These are phyloP conservation scores for Ogataea angusta DNA, from an alignment of 805 yeast genomes.

Conservation along the genomic window DNA sequence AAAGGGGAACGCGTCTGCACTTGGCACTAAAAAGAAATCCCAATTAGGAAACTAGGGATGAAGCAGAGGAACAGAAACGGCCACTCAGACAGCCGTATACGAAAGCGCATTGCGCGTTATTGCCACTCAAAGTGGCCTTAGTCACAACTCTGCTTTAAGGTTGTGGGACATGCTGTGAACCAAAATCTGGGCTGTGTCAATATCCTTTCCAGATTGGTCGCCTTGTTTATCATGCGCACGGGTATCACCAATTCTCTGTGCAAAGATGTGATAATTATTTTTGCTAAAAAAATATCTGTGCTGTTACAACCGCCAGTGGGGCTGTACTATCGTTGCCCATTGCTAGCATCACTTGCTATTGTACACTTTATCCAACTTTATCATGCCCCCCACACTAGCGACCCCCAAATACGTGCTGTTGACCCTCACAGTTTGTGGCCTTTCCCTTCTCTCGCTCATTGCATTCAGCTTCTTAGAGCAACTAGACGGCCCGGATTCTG, in stretches of 20 bases:
- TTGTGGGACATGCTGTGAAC: background rate
- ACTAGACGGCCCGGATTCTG: constrained; percentile 44
- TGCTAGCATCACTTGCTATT: constrained; percentile 11
- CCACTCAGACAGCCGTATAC: background rate
- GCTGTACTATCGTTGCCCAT: constrained; percentile 11
- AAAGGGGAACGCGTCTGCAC: constrained; percentile 7
- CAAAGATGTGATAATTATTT: constrained; percentile 7
- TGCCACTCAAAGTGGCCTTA: background rate
- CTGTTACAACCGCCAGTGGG: constrained; percentile 14
- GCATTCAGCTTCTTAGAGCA: constrained; percentile 27
- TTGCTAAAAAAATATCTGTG: constrained; percentile 9
- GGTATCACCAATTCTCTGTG: background rate
- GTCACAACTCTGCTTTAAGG: background rate
- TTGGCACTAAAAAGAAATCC: constrained; percentile 1
- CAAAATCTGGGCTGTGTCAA: background rate
- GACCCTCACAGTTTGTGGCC: constrained; percentile 22
- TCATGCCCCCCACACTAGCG: constrained; percentile 9
- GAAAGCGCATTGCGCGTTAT: background rate
- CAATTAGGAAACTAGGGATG: constrained; percentile 6
- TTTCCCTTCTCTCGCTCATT: constrained; percentile 25
- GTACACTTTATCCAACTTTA: background rate
- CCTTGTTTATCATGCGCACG: background rate
- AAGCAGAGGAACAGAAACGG: background rate
- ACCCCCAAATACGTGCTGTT: constrained; percentile 18
- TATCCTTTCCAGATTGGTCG: background rate